Evolutionary conservation across 176 grass and related monocot genomes (phyloP), one percentile per base, ranked within the genome.

Genomic region (Phoenix dactylifera): DNA sequence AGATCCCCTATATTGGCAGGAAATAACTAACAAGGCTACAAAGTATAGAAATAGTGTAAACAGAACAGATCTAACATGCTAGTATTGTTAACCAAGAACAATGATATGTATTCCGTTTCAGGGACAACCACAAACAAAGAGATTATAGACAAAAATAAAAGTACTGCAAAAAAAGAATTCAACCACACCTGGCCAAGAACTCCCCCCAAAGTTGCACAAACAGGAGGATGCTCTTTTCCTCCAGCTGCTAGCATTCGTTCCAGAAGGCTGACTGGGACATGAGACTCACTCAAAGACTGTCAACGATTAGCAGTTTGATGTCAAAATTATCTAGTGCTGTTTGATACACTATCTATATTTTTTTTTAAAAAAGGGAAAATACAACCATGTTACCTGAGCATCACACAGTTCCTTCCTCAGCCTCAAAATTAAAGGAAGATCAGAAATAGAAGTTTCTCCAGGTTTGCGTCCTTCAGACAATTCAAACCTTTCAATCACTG

Each of bases 181-280:
- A 4, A 6, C 55, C 16, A 26, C 68, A 98, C 94, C 94, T 98
- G 94, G 32, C 94, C 94, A 70, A 98, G 81, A 76, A 98, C 89
- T 72, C 94, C 94, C n/a, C 88, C 94, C 16, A 98, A 79, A 55
- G 93, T 86, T 26, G 94, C 82, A 81, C 88, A 93, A 30, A 93
- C 84, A 70, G 94, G 78, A 48, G 94, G 88, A 76, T 89, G 66
- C 64, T 89, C 76, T 62, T 86, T 89, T 55, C 70, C 80, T 69
- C 94, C 88, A 57, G 81, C 82, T 54, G 71, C 63, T 73, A 98
- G 22, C 68, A 98, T 63, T 20, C 79, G 77, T 62, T 93, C 79
- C 55, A 98, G 35, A 9, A 93, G 82, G 77, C 49, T 60, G 19
- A 69, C 71, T 49, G 79, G 81, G 62, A 98, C 51, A 66, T 83